Conservation (phyloP, 805 yeast species). For the Cyberlindnera sargentensis region DNA sequence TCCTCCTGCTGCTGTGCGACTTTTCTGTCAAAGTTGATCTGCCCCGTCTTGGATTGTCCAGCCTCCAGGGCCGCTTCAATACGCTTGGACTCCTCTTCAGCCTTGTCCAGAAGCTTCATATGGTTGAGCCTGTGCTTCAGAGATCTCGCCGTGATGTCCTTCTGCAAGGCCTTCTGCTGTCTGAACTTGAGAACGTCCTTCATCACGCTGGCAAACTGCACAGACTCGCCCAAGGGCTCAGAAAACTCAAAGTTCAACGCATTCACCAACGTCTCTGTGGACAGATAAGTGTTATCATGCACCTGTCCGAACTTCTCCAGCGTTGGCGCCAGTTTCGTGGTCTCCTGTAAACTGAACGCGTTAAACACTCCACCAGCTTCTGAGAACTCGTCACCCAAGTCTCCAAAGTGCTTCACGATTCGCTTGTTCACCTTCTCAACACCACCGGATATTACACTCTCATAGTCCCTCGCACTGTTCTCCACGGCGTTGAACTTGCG, state of each 20-base stretch:
- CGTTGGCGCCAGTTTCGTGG: constrained; percentile 37
- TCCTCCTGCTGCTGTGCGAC: constrained; percentile 15
- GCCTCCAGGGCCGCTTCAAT: constrained; percentile 27
- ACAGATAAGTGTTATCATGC: constrained; percentile 63
- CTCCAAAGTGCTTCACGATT: constrained; percentile 41
- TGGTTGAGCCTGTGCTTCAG: constrained; percentile 27
- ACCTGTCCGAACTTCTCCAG: constrained; percentile 81
- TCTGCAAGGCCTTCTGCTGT: constrained; percentile 40
- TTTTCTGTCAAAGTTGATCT: constrained; percentile 24
- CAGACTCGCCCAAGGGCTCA: constrained; percentile 68
- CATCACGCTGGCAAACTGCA: constrained; percentile 53
- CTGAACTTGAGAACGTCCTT: constrained; percentile 49
- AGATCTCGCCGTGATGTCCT: constrained; percentile 35
- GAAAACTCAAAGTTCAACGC: constrained; percentile 52
- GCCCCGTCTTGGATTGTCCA: constrained; percentile 20
- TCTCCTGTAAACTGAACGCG: constrained; percentile 46
- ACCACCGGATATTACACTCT: constrained; percentile 35
- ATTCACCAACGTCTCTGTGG: constrained; percentile 40
- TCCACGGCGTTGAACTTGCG: constrained; percentile 36
- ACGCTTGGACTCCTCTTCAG: constrained; percentile 38
- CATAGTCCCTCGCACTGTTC: constrained; percentile 37
- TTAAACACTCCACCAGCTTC: constrained; percentile 68
- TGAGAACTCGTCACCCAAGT: constrained; percentile 54
- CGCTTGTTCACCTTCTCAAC: constrained; percentile 54
- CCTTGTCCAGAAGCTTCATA: constrained; percentile 31